Base-by-base conservation (phyloP, 306 rosid genomes). In the Medicago lupulina region DNA sequence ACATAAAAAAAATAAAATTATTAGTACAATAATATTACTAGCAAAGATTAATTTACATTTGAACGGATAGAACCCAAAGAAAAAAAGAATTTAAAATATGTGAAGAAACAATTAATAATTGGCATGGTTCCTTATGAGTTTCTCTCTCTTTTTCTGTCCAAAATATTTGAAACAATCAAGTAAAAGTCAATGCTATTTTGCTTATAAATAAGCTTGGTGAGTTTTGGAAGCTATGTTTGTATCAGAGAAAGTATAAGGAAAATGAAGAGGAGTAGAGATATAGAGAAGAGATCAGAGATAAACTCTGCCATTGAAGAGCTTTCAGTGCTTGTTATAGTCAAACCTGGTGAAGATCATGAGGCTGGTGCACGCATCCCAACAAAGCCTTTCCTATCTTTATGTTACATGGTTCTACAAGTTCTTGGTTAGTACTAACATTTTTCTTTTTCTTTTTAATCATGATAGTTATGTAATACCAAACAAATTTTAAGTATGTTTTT, bases 241-340 rank as follows among this genome's bases (percentile, higher is more conserved):
- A 16, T 21, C 51, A 47, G 70, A 67, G 66, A 66, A 43, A 62
- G 40, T 16, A 21, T 1, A 70, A 81, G 82, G 36, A 73, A 67
- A 51, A 76, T 83, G 90, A 84, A 84, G 88, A 80, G 83, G 67
- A 80, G 79, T 15, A 85, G 87, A 62, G 81, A 87, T 18, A 81
- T 80, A 72, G 93, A 88, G 88, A 85, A 71, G 72, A 83, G 66
- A 4, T 83, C 96, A 14, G 97, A 90, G 82, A 80, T 92, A 72
- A 86, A 74, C 70, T 79, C 87, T 63, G 97, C 88, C 72, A 90
- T 89, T 83, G 97, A 87, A 80, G 96, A 83, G 71, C 78, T 95
- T 9, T 81, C 93, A 1, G 51, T 55, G 64, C 70, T 87, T 75
- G 85, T 68, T 72, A 71, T 85, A 70, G 79, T 83, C 50, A 85